A percentile compares a stretch with the other conserved stretches of the same genome.
These are phyloP conservation scores for Trametes gibbosa DNA, from an alignment of 768 basidiomycete genomes.

Conservation along the genomic window DNA sequence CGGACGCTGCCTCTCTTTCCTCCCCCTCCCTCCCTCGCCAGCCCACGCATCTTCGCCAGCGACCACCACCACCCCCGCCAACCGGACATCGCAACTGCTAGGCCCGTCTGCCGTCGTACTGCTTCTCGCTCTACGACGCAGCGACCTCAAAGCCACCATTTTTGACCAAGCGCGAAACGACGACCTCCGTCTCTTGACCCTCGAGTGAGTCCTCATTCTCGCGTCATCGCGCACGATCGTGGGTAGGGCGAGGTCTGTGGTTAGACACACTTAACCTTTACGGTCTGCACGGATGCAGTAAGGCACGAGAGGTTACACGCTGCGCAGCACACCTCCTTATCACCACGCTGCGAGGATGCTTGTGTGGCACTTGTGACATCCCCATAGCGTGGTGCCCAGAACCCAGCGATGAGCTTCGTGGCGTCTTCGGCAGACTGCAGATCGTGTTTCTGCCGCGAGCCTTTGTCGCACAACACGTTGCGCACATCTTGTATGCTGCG, in stretches of 20 bases:
- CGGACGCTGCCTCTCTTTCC: neutral
- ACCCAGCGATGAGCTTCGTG: slow-evolving; percentile 7
- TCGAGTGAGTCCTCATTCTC: slow-evolving; percentile 48
- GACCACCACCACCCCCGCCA: neutral
- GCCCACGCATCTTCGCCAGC: neutral
- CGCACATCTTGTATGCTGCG: neutral
- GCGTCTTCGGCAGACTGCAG: slow-evolving; percentile 1
- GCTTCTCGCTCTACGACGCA: slow-evolving; percentile 36
- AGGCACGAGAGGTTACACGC: neutral
- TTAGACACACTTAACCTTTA: neutral
- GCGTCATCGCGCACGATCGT: slow-evolving; percentile 15
- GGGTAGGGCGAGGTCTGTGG: neutral
- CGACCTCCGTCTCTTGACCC: slow-evolving; percentile 82
- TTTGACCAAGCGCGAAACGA: slow-evolving; percentile 73
- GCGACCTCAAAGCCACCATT: slow-evolving; percentile 54
- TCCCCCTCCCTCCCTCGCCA: neutral
- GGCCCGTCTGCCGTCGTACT: slow-evolving; percentile 27
- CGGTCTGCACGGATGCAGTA: neutral
- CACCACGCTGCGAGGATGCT: neutral
- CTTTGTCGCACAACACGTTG: neutral
- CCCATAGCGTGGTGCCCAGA: neutral
- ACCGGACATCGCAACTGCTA: slow-evolving; percentile 4
- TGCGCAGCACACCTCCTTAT: slow-evolving; percentile 11
- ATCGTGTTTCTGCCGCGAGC: slow-evolving; percentile 9
- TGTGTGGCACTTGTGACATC: slow-evolving; percentile 1